Evolutionary conservation across 768 basidiomycete species (phyloP), one percentile per base, ranked within the genome.

Genomic region (Rhodosporidiobolus odoratus): DNA sequence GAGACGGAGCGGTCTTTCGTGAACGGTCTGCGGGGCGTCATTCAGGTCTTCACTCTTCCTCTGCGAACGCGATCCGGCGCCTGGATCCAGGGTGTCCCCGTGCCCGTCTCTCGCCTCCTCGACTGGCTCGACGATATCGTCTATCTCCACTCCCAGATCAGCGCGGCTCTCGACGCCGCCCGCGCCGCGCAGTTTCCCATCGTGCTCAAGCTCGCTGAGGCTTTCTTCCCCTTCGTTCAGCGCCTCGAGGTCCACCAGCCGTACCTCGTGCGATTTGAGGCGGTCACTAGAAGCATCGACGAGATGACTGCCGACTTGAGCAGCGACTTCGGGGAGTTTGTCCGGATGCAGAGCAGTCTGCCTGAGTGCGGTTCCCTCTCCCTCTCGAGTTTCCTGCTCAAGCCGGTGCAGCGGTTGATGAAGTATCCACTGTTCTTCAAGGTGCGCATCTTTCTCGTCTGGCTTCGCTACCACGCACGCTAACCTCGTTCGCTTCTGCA

Each of bases 81-180:
- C 2, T 96, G 92, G 91, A 88, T 95, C 45, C 81, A 85, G 2
- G 92, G 92, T 34, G 79, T 97, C 25, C 91, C 92, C 1, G 71
- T 81, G 3, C 84, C 86, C 43, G 83, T 92, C 19, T 83, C 87
- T 1, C 85, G 86, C 17, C 82, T 92, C 30, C 86, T 97, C 69
- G 91, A 93, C 79, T 91, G 90, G 88, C 80, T 94, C 59, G 91
- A 94, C 73, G 90, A 91, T 75, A 90, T 97, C 69, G 82, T 88
- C 16, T 86, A 87, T 63, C 81, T 93, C 3, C 93, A 96, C 74
- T 80, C 82, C 7, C 84, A 87, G 67, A 81, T 96, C 34, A 82
- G 84, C 13, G 81, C 82, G 6, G 79, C 83, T 1, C 77, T 90
- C 69, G 79, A 82, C 19, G 75, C 81, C 77, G 78, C 41, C n/a